Base-by-base conservation (phyloP, 352 stramenopile species). In the Globisporangium paroecandrum region DNA sequence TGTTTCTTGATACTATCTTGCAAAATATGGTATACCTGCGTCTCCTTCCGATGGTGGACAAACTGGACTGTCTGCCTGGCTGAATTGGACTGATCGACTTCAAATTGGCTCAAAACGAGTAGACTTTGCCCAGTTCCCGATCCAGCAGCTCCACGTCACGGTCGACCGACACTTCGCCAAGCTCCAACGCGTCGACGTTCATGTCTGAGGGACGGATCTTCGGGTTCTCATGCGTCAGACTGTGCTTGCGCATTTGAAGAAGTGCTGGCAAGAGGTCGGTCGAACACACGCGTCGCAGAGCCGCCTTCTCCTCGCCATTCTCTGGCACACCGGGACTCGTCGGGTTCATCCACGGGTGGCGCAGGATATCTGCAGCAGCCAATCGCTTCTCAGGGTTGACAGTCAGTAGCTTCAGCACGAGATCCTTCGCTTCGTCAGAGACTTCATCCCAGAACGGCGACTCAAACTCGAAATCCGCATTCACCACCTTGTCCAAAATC, bases 401-500 rank as follows among this genome's bases (percentile, higher is more conserved):
- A 24, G 87, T 91, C 58, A 99, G 73, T 63, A 99, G 72, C 53
- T 86, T 87, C 25, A 71, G 76, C n/a, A 99, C 97, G 65, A 99
- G 96, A 56, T 98, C 89, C 74, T 98, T 99, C 1, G 97, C 97
- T 41, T 90, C 81, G 22, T 87, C 73, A 9, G 90, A 98, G 29
- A 99, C 98, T 12, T 89, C 76, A 69, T 99, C 94, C 97, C 97
- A 99, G 66, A 98, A 96, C 2, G 87, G 84, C 20, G 84, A 78
- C 27, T 89, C 80, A 58, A 96, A 99, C 75, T 96, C 82, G 77
- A 98, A 99, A 53, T 85, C 76, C 32, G 87, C 96, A 24, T 75
- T 75, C 13, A 90, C 83, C 1, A 95, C 85, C 56, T 90, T 90
- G 58, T 86, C 74, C 47, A 93, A 70, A 41, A 95, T 88, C 9